phyloP scores from a whole-genome alignment of 2,329 filamentous ascomycete genomes.

The Apiospora rasikravindrae region DNA sequence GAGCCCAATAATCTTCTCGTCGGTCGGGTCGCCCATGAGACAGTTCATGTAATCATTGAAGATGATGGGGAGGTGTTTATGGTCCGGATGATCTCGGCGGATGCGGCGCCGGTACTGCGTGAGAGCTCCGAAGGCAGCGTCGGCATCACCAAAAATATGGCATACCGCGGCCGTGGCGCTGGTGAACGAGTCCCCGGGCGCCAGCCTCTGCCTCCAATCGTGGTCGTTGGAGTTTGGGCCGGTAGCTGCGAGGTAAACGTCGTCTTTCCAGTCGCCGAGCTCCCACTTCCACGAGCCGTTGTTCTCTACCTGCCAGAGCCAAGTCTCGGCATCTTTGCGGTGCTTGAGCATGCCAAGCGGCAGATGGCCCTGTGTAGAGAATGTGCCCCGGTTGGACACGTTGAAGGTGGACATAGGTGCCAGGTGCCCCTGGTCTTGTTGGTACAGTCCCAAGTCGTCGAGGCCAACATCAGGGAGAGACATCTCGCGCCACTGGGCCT shows the following conservation, averaged over 20 bases:
- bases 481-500: neutral
- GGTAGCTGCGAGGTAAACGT: neutral
- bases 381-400: neutral
- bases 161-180: neutral
- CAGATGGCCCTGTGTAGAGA: slow-evolving; percentile 4
- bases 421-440: neutral
- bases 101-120: neutral
- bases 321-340: neutral
- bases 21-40: slow-evolving; percentile 6
- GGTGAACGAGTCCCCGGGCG: neutral
- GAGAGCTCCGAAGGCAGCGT: neutral
- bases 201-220: neutral
- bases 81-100: neutral
- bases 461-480: slow-evolving; percentile 2
- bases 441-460: neutral
- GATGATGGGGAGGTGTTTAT: neutral
- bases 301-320: slow-evolving; percentile 7
- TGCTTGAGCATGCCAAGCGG: neutral
- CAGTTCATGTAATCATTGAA: slow-evolving; percentile 14
- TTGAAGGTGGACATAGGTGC: neutral
- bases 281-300: slow-evolving; percentile 4
- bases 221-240: neutral
- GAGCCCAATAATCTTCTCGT: neutral
- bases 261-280: neutral
- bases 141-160: neutral